Base-by-base conservation (phyloP, 1,139 yeast species). In the Candida neerlandica region DNA sequence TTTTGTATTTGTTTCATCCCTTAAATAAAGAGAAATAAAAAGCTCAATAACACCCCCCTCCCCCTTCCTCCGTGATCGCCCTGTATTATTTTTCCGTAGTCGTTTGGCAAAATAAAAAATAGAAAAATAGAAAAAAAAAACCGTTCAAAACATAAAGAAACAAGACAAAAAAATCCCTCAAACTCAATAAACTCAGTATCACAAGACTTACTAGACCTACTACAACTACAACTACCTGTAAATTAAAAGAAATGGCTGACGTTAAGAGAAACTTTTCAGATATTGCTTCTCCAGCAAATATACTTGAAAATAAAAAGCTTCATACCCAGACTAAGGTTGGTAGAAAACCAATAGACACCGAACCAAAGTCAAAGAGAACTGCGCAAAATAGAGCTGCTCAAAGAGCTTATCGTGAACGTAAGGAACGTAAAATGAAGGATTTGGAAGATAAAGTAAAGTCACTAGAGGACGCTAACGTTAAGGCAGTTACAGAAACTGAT, bases 311-410 rank as follows among this genome's bases (percentile, higher is more conserved):
- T 51, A 75, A 74, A 58, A 75, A 71, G 55, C 55, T 62, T 14
- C 77, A 73, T 48, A 27, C 41, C 10, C 19, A 29, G 18, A 65
- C 73, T 47, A 74, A 73, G 56, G 77, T 79, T 1, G 81, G 80
- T 11, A 78, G 97, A 54, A 90, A 89, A 71, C 91, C 89, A 0
- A 73, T 86, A 50, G 87, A 85, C 15, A 80, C 86, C 3, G 96
- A 88, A 64, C 96, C 97, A 3, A 80, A 80, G 62, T 84, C 85
- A 60, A 92, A 90, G 74, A 78, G 99, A 59, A 90, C 96, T 18
- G 98, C 97, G 1, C 99, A 94, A 70, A 94, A 94, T 67, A 79
- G 99, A 62, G 97, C 97, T 6, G 99, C 99, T 18, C 99, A 94
- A 69, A 77, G 98, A 50, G 98, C 98, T 9, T 94, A 91, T 68